Evolutionary conservation across 1,284 basidiomycete species (phyloP).

Genomic region (Fomitopsis pinicola): DNA sequence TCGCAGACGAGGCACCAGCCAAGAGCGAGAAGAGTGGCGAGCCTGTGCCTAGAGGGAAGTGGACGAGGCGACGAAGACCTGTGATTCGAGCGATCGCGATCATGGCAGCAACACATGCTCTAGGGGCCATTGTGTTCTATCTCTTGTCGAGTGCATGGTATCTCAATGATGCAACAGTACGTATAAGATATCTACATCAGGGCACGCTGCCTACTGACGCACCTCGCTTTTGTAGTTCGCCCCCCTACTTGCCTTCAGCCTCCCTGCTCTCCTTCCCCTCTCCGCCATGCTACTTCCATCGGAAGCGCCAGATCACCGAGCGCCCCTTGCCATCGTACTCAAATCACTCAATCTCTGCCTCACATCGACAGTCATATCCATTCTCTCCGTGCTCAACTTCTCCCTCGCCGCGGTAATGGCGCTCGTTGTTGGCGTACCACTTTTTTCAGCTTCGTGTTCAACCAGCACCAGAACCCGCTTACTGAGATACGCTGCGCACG

Average conservation of each 20-base stretch:
- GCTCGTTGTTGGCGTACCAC: constrained; percentile 54
- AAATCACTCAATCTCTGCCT: constrained; percentile 73
- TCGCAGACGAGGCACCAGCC: constrained; percentile 16
- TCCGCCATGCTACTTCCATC: not conserved
- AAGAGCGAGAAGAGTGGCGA: constrained; percentile 17
- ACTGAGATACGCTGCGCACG: constrained; percentile 39
- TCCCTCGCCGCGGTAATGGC: constrained; percentile 75
- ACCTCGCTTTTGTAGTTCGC: constrained; percentile 4
- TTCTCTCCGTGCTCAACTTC: constrained; percentile 86
- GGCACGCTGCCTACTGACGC: not conserved
- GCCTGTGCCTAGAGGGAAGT: constrained; percentile 15
- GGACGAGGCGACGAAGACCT: constrained; percentile 38
- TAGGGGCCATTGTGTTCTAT: constrained; percentile 47
- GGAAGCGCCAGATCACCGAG: constrained; percentile 10
- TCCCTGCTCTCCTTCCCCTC: not conserved
- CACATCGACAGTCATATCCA: constrained; percentile 79
- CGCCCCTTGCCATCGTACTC: constrained; percentile 48
- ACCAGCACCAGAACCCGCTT: constrained; percentile 23
- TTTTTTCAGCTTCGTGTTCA: constrained; percentile 43
- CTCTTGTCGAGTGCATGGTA: constrained; percentile 40
- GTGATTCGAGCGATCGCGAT: constrained; percentile 49
- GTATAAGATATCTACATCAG: constrained; percentile 6
- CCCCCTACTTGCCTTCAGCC: not conserved
- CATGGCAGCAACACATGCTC: constrained; percentile 49
- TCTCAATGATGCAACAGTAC: constrained; percentile 34